Evolutionary conservation across 148 eudicot species (phyloP).

Genomic region (Silene uniflora): DNA sequence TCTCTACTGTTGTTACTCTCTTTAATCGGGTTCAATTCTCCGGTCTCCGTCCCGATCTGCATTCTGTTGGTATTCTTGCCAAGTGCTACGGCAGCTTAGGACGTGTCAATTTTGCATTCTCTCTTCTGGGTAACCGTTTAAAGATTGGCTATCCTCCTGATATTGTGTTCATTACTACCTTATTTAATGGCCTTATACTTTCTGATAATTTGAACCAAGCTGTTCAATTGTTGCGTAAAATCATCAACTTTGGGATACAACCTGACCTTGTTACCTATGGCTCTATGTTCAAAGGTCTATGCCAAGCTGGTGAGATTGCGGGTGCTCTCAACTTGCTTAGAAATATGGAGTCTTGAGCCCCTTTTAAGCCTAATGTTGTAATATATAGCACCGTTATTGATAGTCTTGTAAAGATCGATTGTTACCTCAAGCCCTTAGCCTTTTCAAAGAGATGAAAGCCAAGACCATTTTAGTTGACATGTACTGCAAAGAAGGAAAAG

Average conservation of each 20-base stretch:
- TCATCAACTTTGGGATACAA: not conserved
- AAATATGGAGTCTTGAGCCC: not conserved
- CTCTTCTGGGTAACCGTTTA: not conserved
- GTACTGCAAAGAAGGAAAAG: too few relatives aligned
- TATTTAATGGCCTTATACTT: not conserved
- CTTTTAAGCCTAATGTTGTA: constrained; percentile 9
- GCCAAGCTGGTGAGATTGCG: not conserved
- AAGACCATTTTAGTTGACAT: not conserved
- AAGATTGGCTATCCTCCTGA: constrained; percentile 7
- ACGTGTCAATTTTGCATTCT: constrained; percentile 6
- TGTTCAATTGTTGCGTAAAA: not conserved
- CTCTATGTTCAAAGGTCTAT: constrained; percentile 14
- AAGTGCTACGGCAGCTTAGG: constrained; percentile 9
- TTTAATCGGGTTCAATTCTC: too few relatives aligned
- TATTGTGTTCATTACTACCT: not conserved
- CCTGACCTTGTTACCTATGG: constrained; percentile 1
- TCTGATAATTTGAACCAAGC: not conserved
- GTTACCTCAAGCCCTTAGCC: not conserved
- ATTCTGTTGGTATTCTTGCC: not conserved
- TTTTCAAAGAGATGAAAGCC: not conserved
- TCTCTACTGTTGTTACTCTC: not conserved
- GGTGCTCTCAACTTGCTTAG: constrained; percentile 12
- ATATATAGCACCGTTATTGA: constrained; percentile 14
- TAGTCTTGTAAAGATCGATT: constrained; percentile 9
- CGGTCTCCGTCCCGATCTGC: not conserved